Conservation (phyloP, 306 rosid genomes). For the Ammopiptanthus mongolicus region DNA sequence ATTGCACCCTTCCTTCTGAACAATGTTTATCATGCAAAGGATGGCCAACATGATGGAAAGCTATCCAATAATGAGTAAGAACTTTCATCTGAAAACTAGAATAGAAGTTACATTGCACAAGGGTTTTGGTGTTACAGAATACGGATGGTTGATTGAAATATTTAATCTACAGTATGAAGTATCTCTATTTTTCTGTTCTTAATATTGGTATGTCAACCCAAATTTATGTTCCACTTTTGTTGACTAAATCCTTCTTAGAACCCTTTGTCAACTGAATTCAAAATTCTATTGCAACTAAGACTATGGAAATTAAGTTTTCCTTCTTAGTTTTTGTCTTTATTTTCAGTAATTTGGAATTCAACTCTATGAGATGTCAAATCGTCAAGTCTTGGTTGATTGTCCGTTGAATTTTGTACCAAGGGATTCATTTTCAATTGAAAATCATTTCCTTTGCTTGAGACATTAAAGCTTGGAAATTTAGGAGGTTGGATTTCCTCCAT, state of each 20-base stretch:
- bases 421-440: neutral
- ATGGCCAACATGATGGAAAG: slow-evolving; percentile 26
- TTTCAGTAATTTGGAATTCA: neutral
- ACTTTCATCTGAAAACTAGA: neutral
- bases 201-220: neutral
- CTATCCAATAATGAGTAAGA: slow-evolving; percentile 52
- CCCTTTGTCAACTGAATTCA: neutral
- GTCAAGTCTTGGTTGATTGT: neutral
- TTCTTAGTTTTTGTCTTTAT: neutral
- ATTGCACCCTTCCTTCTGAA: neutral
- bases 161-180: neutral
- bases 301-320: neutral
- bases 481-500: neutral
- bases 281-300: neutral
- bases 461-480: neutral
- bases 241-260: neutral
- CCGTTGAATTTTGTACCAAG: neutral
- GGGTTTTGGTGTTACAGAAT: neutral
- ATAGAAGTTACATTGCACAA: neutral
- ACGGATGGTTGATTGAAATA: neutral
- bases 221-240: neutral
- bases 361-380: neutral
- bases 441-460: neutral
- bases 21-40: slow-evolving; percentile 21
- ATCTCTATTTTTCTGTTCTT: neutral